Base-by-base conservation (phyloP, 2,329 filamentous ascomycete genomes). In the Xylariaceae sp. region DNA sequence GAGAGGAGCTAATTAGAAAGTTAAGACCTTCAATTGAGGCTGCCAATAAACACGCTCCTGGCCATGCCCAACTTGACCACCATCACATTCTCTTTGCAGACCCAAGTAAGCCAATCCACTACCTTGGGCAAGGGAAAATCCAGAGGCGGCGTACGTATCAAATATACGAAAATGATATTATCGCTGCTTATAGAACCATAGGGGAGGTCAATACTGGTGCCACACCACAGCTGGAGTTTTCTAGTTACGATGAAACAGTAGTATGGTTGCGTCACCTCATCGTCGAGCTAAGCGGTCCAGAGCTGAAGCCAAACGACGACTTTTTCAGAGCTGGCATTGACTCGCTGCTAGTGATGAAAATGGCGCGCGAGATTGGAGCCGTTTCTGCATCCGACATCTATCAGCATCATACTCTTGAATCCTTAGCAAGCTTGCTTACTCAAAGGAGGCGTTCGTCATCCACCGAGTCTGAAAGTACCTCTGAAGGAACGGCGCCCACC, bases 121-220 rank as follows among this genome's bases (percentile, higher is more conserved):
- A 48, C 15, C 18, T 47, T 8, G 44, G 44, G 21, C 44, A 47
- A 13, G 44, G 44, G 23, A 47, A 47, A 33, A 47, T 47, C 33
- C 21, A 47, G 10, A 21, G 44, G 11, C 21, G 33, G 3, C 44
- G 44, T 3, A 47, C 32, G 33, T 47, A 47, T 9, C 15, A 48
- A 16, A 20, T 24, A 11, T 48, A 40, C n/a, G 36, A 40, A 24
- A 27, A 32, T 3, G 45, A 40, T 26, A 48, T 48, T 4, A 32
- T 8, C 10, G 23, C 44, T 21, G 44, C 44, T 8, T 37, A 37
- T 10, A 21, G 24, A 1, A 10, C 4, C 7, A 6, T 23, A n/a
- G 44, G 39, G 32, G 44, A 37, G 11, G 6, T 2, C 15, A 10
- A 30, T 29, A 6, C 15, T 4, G 3, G 9, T 2, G 3, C 15